These are phyloP conservation scores for Pythium plurisporium DNA, from an alignment of 352 stramenopile species.

Conservation along the genomic window DNA sequence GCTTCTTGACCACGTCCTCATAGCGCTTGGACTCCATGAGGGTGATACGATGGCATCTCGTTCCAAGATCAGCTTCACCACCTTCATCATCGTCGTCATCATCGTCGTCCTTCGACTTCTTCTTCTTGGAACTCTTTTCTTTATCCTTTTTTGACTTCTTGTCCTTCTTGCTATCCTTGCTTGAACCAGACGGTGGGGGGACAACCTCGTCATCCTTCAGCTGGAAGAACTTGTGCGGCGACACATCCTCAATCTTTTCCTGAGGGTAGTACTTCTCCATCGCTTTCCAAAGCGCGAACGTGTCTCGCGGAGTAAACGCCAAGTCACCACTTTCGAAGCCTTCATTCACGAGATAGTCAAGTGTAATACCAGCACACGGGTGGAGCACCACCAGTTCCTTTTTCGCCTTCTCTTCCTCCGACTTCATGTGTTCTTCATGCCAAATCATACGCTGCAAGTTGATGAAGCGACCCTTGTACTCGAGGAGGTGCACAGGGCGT, in stretches of 20 bases:
- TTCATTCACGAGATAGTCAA: slow-evolving; percentile 82
- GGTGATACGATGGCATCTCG: slow-evolving; percentile 92
- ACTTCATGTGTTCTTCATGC: slow-evolving; percentile 50
- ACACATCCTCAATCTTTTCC: slow-evolving; percentile 88
- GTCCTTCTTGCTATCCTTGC: slow-evolving; percentile 25
- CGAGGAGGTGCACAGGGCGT: slow-evolving; percentile 87
- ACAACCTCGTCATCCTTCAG: slow-evolving; percentile 37
- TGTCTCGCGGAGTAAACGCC: slow-evolving; percentile 96
- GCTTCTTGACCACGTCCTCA: slow-evolving; percentile 94
- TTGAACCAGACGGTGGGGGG: slow-evolving; percentile 5
- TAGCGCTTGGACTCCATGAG: slow-evolving; percentile 97
- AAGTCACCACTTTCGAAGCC: slow-evolving; percentile 80
- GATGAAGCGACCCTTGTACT: slow-evolving; percentile 97
- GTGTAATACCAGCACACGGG: slow-evolving; percentile 76
- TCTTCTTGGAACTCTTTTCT: slow-evolving; percentile 40
- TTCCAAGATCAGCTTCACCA: slow-evolving; percentile 61
- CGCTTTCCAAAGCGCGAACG: slow-evolving; percentile 93
- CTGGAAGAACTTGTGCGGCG: slow-evolving; percentile 94
- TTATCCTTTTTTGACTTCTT: slow-evolving; percentile 33
- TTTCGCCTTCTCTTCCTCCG: slow-evolving; percentile 25
- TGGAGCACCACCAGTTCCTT: slow-evolving; percentile 77
- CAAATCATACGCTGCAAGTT: slow-evolving; percentile 97
- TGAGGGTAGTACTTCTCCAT: slow-evolving; percentile 71
- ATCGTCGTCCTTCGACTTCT: slow-evolving; percentile 63
- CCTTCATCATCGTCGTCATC: slow-evolving; percentile 69